Base-by-base conservation (phyloP, 495 filamentous ascomycete genomes). In the Lophium mytilinum region DNA sequence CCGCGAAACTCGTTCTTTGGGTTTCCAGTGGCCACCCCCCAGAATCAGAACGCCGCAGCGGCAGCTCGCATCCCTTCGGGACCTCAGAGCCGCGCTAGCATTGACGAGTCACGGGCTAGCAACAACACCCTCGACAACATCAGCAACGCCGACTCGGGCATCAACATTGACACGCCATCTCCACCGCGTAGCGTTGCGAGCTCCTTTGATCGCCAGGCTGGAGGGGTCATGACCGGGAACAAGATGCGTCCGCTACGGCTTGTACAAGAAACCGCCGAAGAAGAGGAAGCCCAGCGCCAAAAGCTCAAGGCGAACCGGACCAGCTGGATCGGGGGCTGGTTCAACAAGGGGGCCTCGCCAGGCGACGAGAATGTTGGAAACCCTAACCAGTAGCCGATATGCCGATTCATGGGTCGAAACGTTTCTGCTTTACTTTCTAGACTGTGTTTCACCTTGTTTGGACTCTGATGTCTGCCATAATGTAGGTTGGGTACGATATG, bases 221-320 rank as follows among this genome's bases (percentile, higher is more conserved):
- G 59, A 10, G 78, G 78, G 7, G 78, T 83, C 17, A 83, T 85
- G 72, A 81, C 83, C 39, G 86, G 86, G 5, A 90, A 83, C 60
- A 89, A 89, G 65, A 78, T 94, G 49, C 79, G 93, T 34, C 93
- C 93, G 0, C 72, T 98, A 66, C 77, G 92, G 40, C 77, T 98
- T 10, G 93, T 98, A 53, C 86, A 90, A 72, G 87, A 81, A 65
- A 79, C 76, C 34, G 74, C 73, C 51, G 78, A 78, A 56, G 69
- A 76, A 33, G 72, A 72, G 14, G 68, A 71, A 49, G 60, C 51
- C 50, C 76, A 75, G 30, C 73, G 58, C 10, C 48, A 53, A 30
- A 43, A 77, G 52, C 82, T 80, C 70, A 80, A 77, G 68, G 80
- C 78, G 9, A 84, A 84, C 66, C 68, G 82, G 46, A 76, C 70